These are phyloP conservation scores for Globisporangium recalcitrans DNA, from an alignment of 352 stramenopile genomes.

Conservation along the genomic window DNA sequence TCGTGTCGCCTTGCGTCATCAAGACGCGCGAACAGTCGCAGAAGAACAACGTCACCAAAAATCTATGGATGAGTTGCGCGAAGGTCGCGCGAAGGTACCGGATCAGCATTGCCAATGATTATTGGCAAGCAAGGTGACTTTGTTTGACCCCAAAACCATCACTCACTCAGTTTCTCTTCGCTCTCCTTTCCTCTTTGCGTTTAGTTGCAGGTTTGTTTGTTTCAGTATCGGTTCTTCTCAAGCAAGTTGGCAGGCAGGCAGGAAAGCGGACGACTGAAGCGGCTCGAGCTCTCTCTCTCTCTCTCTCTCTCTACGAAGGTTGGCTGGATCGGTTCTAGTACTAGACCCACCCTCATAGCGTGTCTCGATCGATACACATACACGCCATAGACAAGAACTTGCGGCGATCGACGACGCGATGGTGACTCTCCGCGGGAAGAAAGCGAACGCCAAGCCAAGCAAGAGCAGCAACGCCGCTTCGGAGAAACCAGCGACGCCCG, in stretches of 20 bases:
- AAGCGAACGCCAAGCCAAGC: slow-evolving; percentile 54
- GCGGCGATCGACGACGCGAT: slow-evolving; percentile 25
- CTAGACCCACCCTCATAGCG: background rate
- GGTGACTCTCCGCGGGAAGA: slow-evolving; percentile 71
- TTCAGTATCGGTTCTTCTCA: slow-evolving; percentile 7
- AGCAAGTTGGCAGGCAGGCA: background rate
- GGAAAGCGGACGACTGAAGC: background rate
- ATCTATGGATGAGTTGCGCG: background rate
- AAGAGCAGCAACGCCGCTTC: slow-evolving; percentile 38
- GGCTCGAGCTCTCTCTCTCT: background rate
- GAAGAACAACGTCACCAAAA: background rate
- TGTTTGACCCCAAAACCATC: slow-evolving; percentile 1
- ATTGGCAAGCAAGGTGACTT: too few species aligned
- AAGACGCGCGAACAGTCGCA: slow-evolving; percentile 11
- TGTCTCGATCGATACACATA: background rate
- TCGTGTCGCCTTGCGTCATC: slow-evolving; percentile 1
- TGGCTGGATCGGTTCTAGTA: background rate
- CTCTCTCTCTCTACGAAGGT: background rate
- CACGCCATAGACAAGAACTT: background rate
- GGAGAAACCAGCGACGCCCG: slow-evolving; percentile 28
- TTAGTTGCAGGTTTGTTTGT: background rate
- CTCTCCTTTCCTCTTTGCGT: background rate
- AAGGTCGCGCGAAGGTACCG: slow-evolving; percentile 8
- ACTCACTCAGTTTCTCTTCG: slow-evolving; percentile 11
- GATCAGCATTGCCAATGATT: slow-evolving; percentile 11